Percentiles rank a stretch among this genome's conserved stretches.
phyloP scores from a whole-genome alignment of 2,329 filamentous ascomycete genomes.

The Neurospora sp. region DNA sequence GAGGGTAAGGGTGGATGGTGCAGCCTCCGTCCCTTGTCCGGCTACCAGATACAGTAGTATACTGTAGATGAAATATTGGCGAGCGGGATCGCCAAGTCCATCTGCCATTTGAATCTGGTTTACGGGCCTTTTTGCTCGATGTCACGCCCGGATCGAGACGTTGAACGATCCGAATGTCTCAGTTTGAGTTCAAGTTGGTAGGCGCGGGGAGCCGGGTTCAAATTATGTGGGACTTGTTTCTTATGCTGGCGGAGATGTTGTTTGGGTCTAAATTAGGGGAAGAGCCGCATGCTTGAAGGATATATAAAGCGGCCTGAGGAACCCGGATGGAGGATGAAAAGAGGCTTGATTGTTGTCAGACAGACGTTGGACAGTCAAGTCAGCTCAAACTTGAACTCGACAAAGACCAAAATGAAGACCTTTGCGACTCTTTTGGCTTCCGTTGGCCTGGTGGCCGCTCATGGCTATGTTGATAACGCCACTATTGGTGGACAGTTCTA shows the following conservation, averaged over 20 bases:
- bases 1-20: not conserved
- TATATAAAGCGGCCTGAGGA: not conserved
- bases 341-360: not conserved
- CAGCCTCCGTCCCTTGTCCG: not conserved
- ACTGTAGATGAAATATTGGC: not conserved
- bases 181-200: not conserved
- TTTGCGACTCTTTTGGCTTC: slow-evolving; percentile 21
- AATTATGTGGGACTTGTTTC: not conserved
- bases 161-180: not conserved
- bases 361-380: not conserved
- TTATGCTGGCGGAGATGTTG: not conserved
- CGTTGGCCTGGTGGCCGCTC: slow-evolving; percentile 33
- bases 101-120: slow-evolving; percentile 2
- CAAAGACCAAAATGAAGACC: slow-evolving; percentile 18
- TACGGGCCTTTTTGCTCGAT: not conserved
- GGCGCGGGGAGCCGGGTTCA: not conserved
- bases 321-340: not conserved
- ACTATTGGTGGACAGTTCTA: slow-evolving; percentile 32
- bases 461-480: slow-evolving; percentile 38
- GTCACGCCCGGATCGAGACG: not conserved
- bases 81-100: slow-evolving; percentile 1
- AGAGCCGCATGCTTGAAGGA: not conserved
- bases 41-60: not conserved
- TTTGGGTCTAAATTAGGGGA: not conserved
- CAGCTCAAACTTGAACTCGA: not conserved